Base-by-base conservation (phyloP, 2,329 filamentous ascomycete species). In the Sclerotiophoma versabilis region DNA sequence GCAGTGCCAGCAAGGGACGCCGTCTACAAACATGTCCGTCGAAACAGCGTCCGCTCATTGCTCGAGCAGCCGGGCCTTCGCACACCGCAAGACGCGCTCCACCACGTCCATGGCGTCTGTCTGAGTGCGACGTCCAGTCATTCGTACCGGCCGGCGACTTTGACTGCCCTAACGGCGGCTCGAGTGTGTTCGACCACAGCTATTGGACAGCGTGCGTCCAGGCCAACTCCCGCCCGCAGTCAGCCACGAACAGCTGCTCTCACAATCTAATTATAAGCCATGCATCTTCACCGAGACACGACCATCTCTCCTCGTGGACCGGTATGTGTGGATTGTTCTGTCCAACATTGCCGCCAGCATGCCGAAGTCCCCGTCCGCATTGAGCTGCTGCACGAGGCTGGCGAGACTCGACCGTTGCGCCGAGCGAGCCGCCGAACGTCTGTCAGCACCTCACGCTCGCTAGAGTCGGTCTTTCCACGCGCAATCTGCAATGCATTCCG, bases 81-180 rank as follows among this genome's bases (percentile, higher is more conserved):
- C 62, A 63, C 66, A 67, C 63, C 66, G 66, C 64, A 67, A 60
- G 32, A 60, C 60, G 47, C 51, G 49, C 57, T 58, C 53, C 56
- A 61, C 60, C 52, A 57, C 41, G 36, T 43, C 57, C 48, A 63
- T 60, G 67, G 66, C 65, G 66, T 66, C 64, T 68, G 59, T 60
- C 52, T 53, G 45, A 38, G 30, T 25, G 14, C 57, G 33, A 52
- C 46, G 51, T 54, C 66, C 67, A 65, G 30, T 66, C 61, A 53
- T 64, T 67, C 46, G 60, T 51, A 58, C 54, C 57, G 49, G 43
- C 50, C 34, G 47, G 45, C 57, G 27, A 44, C 60, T 37, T 36
- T 22, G 22, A 37, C 44, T 32, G 44, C 25, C 34, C 44, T 38
- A 61, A 65, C 63, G 64, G 66, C 66, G 64, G 61, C 62, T 66